A percentile compares a stretch with the other conserved stretches of the same genome.
phyloP scores from a whole-genome alignment of 768 basidiomycete genomes.

The Phaeotremella skinneri region DNA sequence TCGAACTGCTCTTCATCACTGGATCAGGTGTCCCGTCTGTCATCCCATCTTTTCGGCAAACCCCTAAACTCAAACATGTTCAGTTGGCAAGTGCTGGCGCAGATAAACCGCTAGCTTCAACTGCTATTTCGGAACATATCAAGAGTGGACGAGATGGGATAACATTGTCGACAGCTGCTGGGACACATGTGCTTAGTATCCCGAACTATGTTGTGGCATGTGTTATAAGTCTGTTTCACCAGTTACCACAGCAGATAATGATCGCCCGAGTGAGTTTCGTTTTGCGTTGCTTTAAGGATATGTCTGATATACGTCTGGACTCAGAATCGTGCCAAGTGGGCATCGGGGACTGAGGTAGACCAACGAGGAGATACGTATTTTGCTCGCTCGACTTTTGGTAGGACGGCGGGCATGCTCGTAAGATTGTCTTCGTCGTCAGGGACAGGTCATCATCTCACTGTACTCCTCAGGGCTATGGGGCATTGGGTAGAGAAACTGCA shows the following conservation, averaged over 20 bases:
- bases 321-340: slow-evolving; percentile 33
- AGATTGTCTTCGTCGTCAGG: slow-evolving; percentile 10
- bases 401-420: slow-evolving; percentile 46
- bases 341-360: slow-evolving; percentile 27
- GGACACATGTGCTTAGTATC: slow-evolving; percentile 48
- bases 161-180: slow-evolving; percentile 42
- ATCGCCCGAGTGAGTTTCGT: slow-evolving; percentile 25
- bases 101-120: slow-evolving; percentile 15
- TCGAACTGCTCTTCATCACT: slow-evolving; percentile 33
- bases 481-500: slow-evolving; percentile 48
- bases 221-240: slow-evolving; percentile 35
- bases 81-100: slow-evolving; percentile 41
- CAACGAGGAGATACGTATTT: slow-evolving; percentile 22
- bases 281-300: neutral
- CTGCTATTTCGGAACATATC: slow-evolving; percentile 7
- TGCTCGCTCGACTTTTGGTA: slow-evolving; percentile 28
- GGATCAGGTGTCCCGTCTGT: slow-evolving; percentile 21
- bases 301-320: neutral
- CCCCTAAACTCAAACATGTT: slow-evolving; percentile 41
- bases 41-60: slow-evolving; percentile 19
- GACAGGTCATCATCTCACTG: neutral
- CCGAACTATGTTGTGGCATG: slow-evolving; percentile 40
- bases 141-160: slow-evolving; percentile 17
- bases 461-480: slow-evolving; percentile 42
- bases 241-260: slow-evolving; percentile 33